These are phyloP conservation scores for Backusella macrospora DNA, from an alignment of 192 early-diverging fungal genomes.

Conservation along the genomic window DNA sequence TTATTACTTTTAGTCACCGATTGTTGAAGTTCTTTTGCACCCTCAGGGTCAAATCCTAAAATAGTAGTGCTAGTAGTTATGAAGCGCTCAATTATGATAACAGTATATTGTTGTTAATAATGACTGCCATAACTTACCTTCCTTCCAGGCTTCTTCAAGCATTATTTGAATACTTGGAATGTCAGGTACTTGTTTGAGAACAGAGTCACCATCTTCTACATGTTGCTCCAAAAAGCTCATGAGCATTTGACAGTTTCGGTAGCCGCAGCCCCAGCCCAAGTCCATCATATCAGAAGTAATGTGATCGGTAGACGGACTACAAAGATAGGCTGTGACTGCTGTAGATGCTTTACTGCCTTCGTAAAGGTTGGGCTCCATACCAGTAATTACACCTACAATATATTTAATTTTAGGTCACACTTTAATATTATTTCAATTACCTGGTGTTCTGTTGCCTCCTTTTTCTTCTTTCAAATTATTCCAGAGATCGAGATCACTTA, in stretches of 20 bases:
- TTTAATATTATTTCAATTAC: neutral
- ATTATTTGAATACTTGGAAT: constrained; percentile 51
- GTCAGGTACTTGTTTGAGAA: constrained; percentile 32
- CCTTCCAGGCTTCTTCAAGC: constrained; percentile 58
- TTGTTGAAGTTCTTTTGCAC: constrained; percentile 56
- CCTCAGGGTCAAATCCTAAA: constrained; percentile 57
- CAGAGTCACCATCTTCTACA: neutral
- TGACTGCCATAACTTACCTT: constrained; percentile 35
- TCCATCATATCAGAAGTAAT: constrained; percentile 41
- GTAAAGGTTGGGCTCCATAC: constrained; percentile 17
- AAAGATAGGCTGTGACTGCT: constrained; percentile 22
- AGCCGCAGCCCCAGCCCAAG: constrained; percentile 74
- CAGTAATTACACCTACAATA: neutral
- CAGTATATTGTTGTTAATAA: neutral
- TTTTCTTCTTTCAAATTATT: neutral
- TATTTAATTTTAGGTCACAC: neutral
- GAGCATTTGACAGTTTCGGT: constrained; percentile 72
- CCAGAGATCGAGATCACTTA: neutral
- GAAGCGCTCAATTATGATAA: constrained; percentile 1
- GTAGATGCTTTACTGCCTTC: constrained; percentile 22
- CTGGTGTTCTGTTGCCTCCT: neutral
- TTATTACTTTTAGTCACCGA: constrained; percentile 57
- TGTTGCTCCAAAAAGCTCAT: constrained; percentile 48
- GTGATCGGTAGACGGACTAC: constrained; percentile 33
- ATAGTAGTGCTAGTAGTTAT: neutral